Evolutionary conservation across 305 asterid species (phyloP).

Genomic region (Andrographis paniculata): DNA sequence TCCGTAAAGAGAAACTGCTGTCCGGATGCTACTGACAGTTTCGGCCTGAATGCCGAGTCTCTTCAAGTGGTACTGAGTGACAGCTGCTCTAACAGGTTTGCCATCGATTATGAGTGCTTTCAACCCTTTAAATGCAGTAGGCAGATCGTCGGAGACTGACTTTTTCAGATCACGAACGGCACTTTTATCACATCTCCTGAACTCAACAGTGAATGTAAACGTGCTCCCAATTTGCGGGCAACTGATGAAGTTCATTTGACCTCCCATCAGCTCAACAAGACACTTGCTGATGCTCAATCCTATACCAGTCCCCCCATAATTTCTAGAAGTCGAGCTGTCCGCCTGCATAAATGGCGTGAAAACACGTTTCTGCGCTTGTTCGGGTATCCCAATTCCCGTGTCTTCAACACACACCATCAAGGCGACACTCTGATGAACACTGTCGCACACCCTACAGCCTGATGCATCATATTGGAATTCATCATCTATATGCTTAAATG

Average conservation of each 20-base stretch:
- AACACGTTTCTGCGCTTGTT: constrained; percentile 61
- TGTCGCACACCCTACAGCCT: constrained; percentile 19
- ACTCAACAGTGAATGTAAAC: constrained; percentile 60
- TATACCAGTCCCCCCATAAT: constrained; percentile 92
- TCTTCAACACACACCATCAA: constrained; percentile 80
- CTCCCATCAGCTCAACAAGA: constrained; percentile 90
- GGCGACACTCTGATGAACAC: constrained; percentile 32
- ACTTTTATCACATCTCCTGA: constrained; percentile 36
- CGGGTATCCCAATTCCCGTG: constrained; percentile 83
- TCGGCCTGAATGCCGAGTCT: constrained; percentile 70
- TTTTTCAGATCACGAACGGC: constrained; percentile 31
- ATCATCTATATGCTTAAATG: constrained; percentile 44
- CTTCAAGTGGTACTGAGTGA: constrained; percentile 72
- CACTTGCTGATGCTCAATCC: constrained; percentile 92
- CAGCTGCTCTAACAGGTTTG: constrained; percentile 77
- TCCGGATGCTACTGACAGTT: constrained; percentile 38
- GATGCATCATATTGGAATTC: constrained; percentile 27
- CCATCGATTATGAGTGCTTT: constrained; percentile 65
- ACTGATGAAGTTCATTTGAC: constrained; percentile 67
- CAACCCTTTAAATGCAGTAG: constrained; percentile 53
- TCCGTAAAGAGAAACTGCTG: constrained; percentile 32
- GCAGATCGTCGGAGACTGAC: constrained; percentile 44
- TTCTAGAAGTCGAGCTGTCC: constrained; percentile 88
- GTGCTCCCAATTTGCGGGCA: constrained; percentile 84
- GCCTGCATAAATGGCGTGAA: constrained; percentile 98